Conservation (phyloP, 75 land plant species). For the Ceratopteris richardii region DNA sequence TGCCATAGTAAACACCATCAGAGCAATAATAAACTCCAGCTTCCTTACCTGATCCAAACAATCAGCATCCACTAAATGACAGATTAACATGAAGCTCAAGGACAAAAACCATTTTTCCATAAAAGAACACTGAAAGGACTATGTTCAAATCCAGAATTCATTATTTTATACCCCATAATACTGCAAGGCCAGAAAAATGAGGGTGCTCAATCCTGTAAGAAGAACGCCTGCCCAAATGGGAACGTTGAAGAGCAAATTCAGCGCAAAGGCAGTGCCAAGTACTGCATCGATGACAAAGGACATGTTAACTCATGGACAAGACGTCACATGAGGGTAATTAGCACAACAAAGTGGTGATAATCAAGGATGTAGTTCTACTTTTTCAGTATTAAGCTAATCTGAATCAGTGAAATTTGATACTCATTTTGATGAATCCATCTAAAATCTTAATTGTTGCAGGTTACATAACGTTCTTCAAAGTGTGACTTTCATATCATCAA, state of each 20-base stretch:
- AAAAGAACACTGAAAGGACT: conserved; percentile 4
- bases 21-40: conserved; percentile 70
- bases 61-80: conserved; percentile 1
- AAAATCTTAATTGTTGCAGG: no score
- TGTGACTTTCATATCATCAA: no score
- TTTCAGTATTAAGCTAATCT: no score
- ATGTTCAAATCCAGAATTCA: no score
- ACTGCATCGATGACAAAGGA: conserved; percentile 46
- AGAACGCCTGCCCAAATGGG: conserved; percentile 86
- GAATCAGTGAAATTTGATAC: no score
- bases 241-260: conserved; percentile 75
- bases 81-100: not conserved
- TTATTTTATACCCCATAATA: conserved; percentile 76
- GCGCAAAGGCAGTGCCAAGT: conserved; percentile 80
- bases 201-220: conserved; percentile 65
- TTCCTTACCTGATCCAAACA: conserved; percentile 73
- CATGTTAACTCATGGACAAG: no score
- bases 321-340: no score
- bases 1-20: conserved; percentile 57
- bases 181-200: conserved; percentile 67
- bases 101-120: not conserved
- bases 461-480: no score
- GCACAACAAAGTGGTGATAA: no score
- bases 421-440: no score
- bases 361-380: no score